Conservation (phyloP, 768 basidiomycete genomes). For the Hericium rajendrae region DNA sequence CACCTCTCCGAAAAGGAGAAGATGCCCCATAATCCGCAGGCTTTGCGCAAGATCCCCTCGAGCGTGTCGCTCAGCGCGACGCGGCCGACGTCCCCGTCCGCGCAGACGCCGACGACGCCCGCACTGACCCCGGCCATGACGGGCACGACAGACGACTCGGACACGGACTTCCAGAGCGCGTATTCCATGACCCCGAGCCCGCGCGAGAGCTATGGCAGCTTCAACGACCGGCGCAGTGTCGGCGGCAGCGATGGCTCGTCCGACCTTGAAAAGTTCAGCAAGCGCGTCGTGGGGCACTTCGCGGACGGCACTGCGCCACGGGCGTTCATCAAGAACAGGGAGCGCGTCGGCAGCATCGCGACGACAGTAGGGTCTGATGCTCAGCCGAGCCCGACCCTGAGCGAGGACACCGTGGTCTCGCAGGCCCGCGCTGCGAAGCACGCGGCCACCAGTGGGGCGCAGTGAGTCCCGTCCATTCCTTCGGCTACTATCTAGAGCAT, state of each 20-base stretch:
- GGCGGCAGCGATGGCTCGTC: constrained; percentile 17
- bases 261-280: background rate
- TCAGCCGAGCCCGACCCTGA: constrained; percentile 29
- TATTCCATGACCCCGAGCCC: constrained; percentile 46
- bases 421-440: background rate
- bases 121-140: constrained; percentile 15
- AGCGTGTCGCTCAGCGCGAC: constrained; percentile 23
- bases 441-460: background rate
- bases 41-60: constrained; percentile 26
- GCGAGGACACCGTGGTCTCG: constrained; percentile 28
- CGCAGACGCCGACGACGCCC: constrained; percentile 11
- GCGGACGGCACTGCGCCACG: constrained; percentile 19
- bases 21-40: constrained; percentile 14
- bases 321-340: constrained; percentile 27
- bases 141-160: constrained; percentile 17
- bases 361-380: constrained; percentile 35
- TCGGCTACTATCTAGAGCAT: background rate
- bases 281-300: constrained; percentile 13
- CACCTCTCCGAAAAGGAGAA: background rate
- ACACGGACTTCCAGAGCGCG: constrained; percentile 72
- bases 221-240: constrained; percentile 19
- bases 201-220: constrained; percentile 52
- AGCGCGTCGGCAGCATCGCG: constrained; percentile 47
- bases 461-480: background rate
- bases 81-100: constrained; percentile 17